Conservation (phyloP, 2,329 filamentous ascomycete genomes). For the Pseudogymnoascus sp. region DNA sequence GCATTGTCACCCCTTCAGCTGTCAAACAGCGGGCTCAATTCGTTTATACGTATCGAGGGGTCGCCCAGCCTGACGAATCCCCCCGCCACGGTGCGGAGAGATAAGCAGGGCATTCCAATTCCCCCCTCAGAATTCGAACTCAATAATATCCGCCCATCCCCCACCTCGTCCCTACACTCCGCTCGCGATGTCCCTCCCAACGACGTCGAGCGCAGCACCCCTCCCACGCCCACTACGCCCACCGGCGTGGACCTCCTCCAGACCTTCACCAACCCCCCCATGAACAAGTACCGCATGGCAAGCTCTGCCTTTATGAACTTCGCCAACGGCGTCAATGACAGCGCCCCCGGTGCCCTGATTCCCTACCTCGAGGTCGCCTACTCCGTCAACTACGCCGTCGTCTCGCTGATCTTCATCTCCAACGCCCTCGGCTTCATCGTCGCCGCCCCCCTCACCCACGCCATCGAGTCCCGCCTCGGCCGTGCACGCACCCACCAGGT, state of each 20-base stretch:
- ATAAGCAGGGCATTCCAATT: background rate
- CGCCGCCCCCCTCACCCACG: constrained; percentile 62
- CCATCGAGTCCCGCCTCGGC: constrained; percentile 55
- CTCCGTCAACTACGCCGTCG: constrained; percentile 66
- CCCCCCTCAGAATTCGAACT: background rate
- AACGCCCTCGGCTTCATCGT: constrained; percentile 71
- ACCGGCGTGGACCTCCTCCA: constrained; percentile 43
- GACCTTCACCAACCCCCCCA: constrained; percentile 52
- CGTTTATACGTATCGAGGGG: background rate
- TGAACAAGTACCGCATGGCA: constrained; percentile 64
- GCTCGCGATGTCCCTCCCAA: constrained; percentile 8
- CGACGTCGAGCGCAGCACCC: constrained; percentile 45
- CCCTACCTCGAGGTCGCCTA: constrained; percentile 74
- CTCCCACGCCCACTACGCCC: constrained; percentile 36
- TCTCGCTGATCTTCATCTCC: constrained; percentile 75
- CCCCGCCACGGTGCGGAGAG: background rate
- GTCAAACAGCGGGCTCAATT: background rate
- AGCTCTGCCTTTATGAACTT: constrained; percentile 60
- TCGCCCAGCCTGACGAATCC: background rate
- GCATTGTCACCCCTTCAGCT: background rate
- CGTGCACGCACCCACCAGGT: constrained; percentile 57
- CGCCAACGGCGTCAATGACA: constrained; percentile 66
- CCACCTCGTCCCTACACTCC: background rate
- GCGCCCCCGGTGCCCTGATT: constrained; percentile 69
- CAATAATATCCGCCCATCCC: background rate